Base-by-base conservation (phyloP, 2,329 filamentous ascomycete species). In the Xylaria sp. region DNA sequence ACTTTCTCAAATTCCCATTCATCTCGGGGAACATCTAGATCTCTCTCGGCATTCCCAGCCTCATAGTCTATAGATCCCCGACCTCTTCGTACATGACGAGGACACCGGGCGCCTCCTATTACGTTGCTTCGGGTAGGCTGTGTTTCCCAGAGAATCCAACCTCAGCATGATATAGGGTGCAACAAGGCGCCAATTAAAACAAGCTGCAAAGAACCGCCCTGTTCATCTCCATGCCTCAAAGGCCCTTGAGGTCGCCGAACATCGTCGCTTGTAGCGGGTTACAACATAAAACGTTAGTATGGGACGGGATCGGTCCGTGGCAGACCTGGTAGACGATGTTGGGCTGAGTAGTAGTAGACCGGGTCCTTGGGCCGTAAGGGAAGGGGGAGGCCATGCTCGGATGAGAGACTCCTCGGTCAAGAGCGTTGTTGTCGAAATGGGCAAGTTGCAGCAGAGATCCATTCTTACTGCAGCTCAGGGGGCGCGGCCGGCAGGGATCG, bases 151-250 rank as follows among this genome's bases (percentile, higher is more conserved):
- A n/a, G 30, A 11, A 10, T 54, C 49, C 53, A 44, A 47, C 10
- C 54, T 49, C 23, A 61, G 51, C 35, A 57, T 50, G 19, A n/a
- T n/a, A 30, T 54, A 44, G 47, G 18, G 55, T 52, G 35, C 44
- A 56, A 54, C 42, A 58, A 16, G 23, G 46, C 9, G 47, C 46
- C 47, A 54, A 54, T 55, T 50, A 61, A 53, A 58, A 35, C 8
- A 52, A 30, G 49, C 61, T 63, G 61, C 61, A 62, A 59, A 63
- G 49, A 52, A 57, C 61, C 59, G 61, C 48, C 47, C 47, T 30
- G 4, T 50, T 59, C 48, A 39, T 42, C 23, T 50, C 51, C 54
- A 57, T 30, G 19, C 23, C 10, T 3, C 49, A 9, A 23, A 11
- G 9, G 2, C 11, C 23, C 13, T 53, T 49, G 23, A 42, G 57